These are phyloP conservation scores for Xylaria cubensis DNA, from an alignment of 495 filamentous ascomycete genomes.

Conservation along the genomic window DNA sequence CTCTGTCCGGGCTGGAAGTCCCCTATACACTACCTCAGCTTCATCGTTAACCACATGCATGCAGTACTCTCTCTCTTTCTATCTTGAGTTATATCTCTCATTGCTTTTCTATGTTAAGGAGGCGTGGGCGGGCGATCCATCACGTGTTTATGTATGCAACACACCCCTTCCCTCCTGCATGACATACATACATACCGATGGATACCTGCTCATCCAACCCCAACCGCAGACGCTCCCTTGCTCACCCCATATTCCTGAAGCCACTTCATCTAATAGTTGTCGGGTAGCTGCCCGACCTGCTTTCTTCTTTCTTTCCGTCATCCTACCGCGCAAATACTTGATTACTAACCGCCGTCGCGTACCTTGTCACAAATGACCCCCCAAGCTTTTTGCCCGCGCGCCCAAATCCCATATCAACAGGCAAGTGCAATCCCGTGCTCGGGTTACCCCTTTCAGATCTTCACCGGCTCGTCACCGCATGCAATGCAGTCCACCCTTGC, in stretches of 20 bases:
- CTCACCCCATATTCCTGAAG: not conserved
- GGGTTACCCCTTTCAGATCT: conserved; percentile 20
- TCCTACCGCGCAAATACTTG: not conserved
- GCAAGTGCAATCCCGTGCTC: conserved; percentile 4
- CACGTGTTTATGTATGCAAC: conserved; percentile 25
- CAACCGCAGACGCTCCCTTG: not conserved
- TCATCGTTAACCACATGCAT: not conserved
- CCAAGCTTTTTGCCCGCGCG: not conserved
- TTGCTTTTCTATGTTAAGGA: not conserved
- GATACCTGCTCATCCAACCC: conserved; percentile 13
- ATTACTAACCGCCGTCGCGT: not conserved
- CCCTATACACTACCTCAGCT: not conserved
- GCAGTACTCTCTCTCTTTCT: not conserved
- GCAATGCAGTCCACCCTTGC: conserved; percentile 7
- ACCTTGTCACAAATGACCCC: conserved; percentile 1
- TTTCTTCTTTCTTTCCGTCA: not conserved
- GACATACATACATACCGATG: conserved; percentile 18
- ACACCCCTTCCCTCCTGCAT: conserved; percentile 24
- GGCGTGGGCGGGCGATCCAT: conserved; percentile 13
- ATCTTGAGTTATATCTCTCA: not conserved
- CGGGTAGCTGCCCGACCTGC: conserved; percentile 11
- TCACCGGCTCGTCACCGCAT: conserved; percentile 13
- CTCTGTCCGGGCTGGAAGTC: not conserved
- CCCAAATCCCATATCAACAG: not conserved
- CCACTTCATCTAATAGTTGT: not conserved